Evolutionary conservation across 148 eudicot genomes (phyloP).

Genomic region (Camellia granthamiana): DNA sequence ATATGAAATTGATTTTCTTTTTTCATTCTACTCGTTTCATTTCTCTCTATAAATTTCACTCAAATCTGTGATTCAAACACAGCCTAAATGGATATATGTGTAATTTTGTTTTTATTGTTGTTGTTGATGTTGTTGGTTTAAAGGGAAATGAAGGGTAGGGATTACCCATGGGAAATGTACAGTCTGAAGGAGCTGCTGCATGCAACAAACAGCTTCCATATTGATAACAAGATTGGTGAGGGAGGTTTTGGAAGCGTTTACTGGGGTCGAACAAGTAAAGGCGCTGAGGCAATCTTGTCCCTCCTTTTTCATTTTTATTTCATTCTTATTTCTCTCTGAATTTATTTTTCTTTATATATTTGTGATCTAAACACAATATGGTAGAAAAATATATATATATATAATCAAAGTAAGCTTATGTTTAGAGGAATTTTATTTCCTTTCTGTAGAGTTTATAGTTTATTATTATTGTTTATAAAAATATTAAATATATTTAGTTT

Average conservation of each 20-base stretch:
- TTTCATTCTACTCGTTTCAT: neutral
- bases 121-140: neutral
- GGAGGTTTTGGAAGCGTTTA: slow-evolving; percentile 55
- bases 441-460: no score
- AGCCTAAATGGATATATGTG: no score
- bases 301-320: neutral
- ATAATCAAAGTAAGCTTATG: no score
- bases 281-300: slow-evolving; percentile 34
- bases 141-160: slow-evolving; percentile 25
- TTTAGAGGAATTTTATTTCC: no score
- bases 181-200: slow-evolving; percentile 42
- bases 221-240: slow-evolving; percentile 43
- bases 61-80: no score
- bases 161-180: slow-evolving; percentile 47
- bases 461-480: no score
- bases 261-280: slow-evolving; percentile 47
- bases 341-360: no score
- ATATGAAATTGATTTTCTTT: neutral
- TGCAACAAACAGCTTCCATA: slow-evolving; percentile 44
- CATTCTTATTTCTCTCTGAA: no score
- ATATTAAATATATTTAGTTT: no score
- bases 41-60: neutral
- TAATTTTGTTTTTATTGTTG: no score
- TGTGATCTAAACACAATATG: no score
- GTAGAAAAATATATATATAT: no score